Evolutionary conservation across 768 basidiomycete genomes (phyloP), one percentile per base, ranked within the genome.

Genomic region (Mrakia blollopis): DNA sequence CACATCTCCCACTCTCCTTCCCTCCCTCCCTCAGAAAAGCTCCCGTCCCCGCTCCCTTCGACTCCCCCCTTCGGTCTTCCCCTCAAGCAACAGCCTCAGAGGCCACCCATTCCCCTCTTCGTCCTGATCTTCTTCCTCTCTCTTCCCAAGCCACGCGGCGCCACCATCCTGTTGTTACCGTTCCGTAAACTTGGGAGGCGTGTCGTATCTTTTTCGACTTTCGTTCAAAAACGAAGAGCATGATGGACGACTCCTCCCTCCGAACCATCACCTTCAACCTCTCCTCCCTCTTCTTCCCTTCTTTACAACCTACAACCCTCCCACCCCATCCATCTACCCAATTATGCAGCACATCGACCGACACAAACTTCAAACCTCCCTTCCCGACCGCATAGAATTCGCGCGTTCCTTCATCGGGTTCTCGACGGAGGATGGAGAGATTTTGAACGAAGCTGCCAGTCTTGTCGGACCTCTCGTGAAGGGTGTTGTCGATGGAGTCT

Each of bases 401-500:
- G 72, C 72, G 1, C 37, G 72, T 0, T 6, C 10, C 0, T 73
- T 73, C 41, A 73, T 73, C 16, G 39, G 61, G 7, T 73, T 73
- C 60, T 47, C 72, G 9, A 25, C 18, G 1, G 72, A 73, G 39
- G 72, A 73, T 44, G 72, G 57, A 5, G 61, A 73, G 8, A 39
- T 39, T 1, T n/a, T 73, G 10, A 62, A 73, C 25, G 72, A 61
- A 0, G 72, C 72, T 30, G 72, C 72, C 1, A 0, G 57, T 18
- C 41, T 63, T 10, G 61, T 73, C 2, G 72, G 25, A 2, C 72
- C 72, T 2, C 41, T 73, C 3, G 72, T 73, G 9, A 25, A 73
- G 61, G 72, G 72, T 11, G 72, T 73, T 18, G 72, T 73, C 6
- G 72, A 73, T 44, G 72, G 61, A 10, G 72, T 73, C 2, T 73